Base-by-base conservation (phyloP, 139 green algal genomes). In the Closterium sp. region DNA sequence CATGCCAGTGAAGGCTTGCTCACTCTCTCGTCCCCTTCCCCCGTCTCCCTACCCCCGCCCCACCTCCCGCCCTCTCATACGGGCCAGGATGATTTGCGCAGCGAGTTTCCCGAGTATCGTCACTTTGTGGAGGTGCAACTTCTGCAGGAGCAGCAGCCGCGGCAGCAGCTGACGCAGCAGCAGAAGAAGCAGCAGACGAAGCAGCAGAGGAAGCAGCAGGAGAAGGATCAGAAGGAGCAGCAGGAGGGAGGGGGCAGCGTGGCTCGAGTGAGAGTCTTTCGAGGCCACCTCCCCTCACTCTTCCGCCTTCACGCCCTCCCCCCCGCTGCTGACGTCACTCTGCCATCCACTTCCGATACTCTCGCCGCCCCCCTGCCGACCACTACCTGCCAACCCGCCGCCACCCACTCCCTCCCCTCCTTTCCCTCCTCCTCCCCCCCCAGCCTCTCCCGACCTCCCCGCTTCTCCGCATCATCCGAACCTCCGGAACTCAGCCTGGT, bases 381-480 rank as follows among this genome's bases (percentile, higher is more conserved):
- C 32, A 43, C 30, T 55, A 12, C 86, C 32, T n/a, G n/a, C n/a
- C 32, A 33, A 10, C 86, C 86, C 30, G n/a, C 21, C 32, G n/a
- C 86, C 86, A 84, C 30, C 32, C 86, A 43, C 86, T 89, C 86
- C 32, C 86, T 84, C 31, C 66, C 86, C 32, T 84, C 30, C 32
- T 89, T 55, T 33, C 86, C 30, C 30, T 33, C 32, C 32, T 55
- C 30, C n/a, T 55, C 32, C 86, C 30, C 31, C 30, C 32, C 86
- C 19, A 43, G n/a, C 32, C 32, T 89, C 30, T 23, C n/a, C 32
- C 32, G 19, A 28, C 32, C 9, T 55, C 30, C 28, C 86, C 32
- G 35, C 8, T 84, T 76, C 55, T 76, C 55, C 4, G 55, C 25
- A 19, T 76, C 55, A 6, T 76, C 55, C 16, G 55, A 76, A 19